Percentiles rank a stretch among this genome's conserved stretches.
Conservation (phyloP, 2,329 filamentous ascomycete genomes). For the Esteya vermicola region DNA sequence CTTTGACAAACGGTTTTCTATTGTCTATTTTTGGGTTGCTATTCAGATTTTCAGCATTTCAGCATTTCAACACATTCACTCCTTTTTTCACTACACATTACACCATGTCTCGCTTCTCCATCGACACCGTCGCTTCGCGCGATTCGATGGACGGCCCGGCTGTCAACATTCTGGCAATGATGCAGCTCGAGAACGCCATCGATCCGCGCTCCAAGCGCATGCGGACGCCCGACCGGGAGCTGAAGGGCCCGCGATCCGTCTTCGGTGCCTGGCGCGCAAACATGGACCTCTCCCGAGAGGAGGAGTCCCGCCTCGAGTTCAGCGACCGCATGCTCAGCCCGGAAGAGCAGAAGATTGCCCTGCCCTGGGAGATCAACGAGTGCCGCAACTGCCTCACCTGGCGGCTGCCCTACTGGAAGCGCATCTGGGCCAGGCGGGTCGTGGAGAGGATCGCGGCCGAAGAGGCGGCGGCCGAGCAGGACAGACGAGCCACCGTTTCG, state of each 20-base stretch:
- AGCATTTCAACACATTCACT: no score
- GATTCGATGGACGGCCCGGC: no score
- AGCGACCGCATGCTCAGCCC: conserved; percentile 2
- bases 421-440: background rate
- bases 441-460: background rate
- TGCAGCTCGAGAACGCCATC: background rate
- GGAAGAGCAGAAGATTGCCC: conserved; percentile 3
- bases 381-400: background rate
- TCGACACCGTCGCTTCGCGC: background rate
- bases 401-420: background rate
- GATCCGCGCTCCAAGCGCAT: background rate
- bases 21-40: no score
- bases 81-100: no score
- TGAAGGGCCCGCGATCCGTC: background rate
- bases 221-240: background rate
- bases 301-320: background rate
- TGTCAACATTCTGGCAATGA: background rate
- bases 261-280: background rate
- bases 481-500: no score
- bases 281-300: background rate
- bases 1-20: no score
- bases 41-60: no score
- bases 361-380: conserved; percentile 1
- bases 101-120: background rate
- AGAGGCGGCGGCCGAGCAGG: no score